Conservation (phyloP, 306 rosid species). For the Dryas octopetala region DNA sequence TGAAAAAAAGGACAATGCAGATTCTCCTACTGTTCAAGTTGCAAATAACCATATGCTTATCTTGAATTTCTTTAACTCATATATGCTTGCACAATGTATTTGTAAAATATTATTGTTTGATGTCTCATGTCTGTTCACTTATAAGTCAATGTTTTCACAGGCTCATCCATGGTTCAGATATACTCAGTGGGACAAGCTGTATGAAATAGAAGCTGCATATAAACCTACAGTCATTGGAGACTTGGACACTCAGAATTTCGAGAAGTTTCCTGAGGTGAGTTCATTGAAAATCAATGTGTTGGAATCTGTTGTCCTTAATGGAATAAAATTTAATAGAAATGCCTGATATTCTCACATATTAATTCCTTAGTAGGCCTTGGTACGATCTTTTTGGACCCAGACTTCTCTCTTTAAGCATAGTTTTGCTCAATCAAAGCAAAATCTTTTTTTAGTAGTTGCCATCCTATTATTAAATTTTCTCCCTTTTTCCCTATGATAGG, state of each 20-base stretch:
- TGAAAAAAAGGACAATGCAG: neutral
- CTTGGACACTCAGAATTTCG: conserved; percentile 94
- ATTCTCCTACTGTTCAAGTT: conserved; percentile 2
- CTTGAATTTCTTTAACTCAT: neutral
- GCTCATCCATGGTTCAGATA: conserved; percentile 91
- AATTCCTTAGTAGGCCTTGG: neutral
- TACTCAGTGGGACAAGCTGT: conserved; percentile 89
- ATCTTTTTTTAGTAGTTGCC: neutral
- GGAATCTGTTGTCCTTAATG: neutral
- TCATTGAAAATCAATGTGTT: neutral
- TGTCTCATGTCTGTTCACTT: conserved; percentile 1
- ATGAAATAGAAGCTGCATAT: conserved; percentile 90
- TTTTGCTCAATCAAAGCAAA: neutral
- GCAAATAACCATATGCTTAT: conserved; percentile 1
- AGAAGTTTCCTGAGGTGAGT: conserved; percentile 96
- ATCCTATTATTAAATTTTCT: neutral
- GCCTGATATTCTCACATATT: neutral
- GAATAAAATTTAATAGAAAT: neutral
- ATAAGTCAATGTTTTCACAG: conserved; percentile 44
- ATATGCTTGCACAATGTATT: conserved; percentile 9
- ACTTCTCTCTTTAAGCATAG: neutral
- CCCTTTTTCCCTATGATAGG: conserved; percentile 33
- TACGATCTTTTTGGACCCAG: neutral
- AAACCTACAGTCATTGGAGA: conserved; percentile 85
- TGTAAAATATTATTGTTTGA: neutral